Conservation (phyloP, 148 eudicot genomes). For the Chenopodium album region DNA sequence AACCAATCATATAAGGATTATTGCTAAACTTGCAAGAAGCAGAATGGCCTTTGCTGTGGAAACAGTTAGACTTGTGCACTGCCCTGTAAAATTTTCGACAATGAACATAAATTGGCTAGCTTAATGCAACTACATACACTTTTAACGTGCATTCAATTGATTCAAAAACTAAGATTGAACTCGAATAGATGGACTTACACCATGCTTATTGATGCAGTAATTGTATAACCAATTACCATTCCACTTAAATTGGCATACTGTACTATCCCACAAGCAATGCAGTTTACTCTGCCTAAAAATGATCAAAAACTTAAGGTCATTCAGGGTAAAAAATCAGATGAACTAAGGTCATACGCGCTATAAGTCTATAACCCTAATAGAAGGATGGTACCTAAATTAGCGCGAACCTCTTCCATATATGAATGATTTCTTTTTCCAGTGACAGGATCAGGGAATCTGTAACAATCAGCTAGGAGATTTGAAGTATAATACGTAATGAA, state of each 20-base stretch:
- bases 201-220: constrained; percentile 80
- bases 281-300: constrained; percentile 40
- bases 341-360: background rate
- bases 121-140: no score
- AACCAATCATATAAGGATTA: constrained; percentile 58
- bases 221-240: constrained; percentile 65
- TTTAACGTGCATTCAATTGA: background rate
- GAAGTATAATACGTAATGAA: constrained; percentile 55
- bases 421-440: constrained; percentile 59
- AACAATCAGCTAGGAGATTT: constrained; percentile 61
- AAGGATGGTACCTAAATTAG: constrained; percentile 42
- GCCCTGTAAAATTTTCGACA: constrained; percentile 44
- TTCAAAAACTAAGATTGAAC: background rate
- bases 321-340: background rate
- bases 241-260: constrained; percentile 63
- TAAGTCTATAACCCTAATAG: no score
- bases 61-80: constrained; percentile 67
- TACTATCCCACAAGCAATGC: constrained; percentile 51
- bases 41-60: constrained; percentile 51
- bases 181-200: constrained; percentile 45
- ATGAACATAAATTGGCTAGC: background rate
- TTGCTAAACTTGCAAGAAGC: constrained; percentile 46
- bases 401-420: constrained; percentile 54
- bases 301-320: background rate
- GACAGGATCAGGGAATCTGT: constrained; percentile 46